These are phyloP conservation scores for Calycina herbarum DNA, from an alignment of 2,329 filamentous ascomycete genomes.

Conservation along the genomic window DNA sequence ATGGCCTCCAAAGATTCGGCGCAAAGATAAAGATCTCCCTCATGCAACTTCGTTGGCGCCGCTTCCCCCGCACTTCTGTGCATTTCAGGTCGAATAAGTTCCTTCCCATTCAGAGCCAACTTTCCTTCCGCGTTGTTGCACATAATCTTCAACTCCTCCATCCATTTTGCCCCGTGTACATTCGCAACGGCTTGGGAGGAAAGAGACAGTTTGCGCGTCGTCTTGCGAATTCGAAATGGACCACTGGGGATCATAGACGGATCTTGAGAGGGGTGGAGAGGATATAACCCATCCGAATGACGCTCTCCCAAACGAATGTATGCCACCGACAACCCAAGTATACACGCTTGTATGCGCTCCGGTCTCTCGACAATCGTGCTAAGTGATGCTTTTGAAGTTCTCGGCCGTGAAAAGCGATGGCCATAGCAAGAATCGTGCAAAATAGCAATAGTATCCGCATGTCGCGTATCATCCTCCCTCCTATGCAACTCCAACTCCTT, in stretches of 20 bases:
- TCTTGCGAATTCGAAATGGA: constrained; percentile 85
- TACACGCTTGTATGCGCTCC: constrained; percentile 81
- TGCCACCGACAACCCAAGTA: constrained; percentile 79
- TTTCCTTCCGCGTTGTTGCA: constrained; percentile 78
- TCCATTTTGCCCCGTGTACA: constrained; percentile 90
- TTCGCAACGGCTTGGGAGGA: constrained; percentile 78
- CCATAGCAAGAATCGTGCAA: constrained; percentile 94
- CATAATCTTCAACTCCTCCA: constrained; percentile 85
- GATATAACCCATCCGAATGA: constrained; percentile 68
- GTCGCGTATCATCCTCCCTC: constrained; percentile 25
- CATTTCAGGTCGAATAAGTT: constrained; percentile 70
- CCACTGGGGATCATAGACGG: constrained; percentile 53
- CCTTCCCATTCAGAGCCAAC: constrained; percentile 74
- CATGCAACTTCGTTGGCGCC: constrained; percentile 62
- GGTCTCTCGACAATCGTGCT: constrained; percentile 89
- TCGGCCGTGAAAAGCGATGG: constrained; percentile 83
- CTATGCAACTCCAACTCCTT: constrained; percentile 35
- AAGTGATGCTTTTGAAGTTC: constrained; percentile 69
- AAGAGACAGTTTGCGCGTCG: constrained; percentile 68
- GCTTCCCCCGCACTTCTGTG: constrained; percentile 49
- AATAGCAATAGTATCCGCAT: constrained; percentile 72
- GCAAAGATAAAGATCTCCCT: constrained; percentile 90
- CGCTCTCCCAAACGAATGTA: constrained; percentile 88
- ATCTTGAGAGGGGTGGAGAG: constrained; percentile 64
- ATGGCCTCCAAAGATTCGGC: constrained; percentile 82